These are phyloP conservation scores for Meyerozyma guilliermondii DNA, from an alignment of 1,139 yeast genomes.

Conservation along the genomic window DNA sequence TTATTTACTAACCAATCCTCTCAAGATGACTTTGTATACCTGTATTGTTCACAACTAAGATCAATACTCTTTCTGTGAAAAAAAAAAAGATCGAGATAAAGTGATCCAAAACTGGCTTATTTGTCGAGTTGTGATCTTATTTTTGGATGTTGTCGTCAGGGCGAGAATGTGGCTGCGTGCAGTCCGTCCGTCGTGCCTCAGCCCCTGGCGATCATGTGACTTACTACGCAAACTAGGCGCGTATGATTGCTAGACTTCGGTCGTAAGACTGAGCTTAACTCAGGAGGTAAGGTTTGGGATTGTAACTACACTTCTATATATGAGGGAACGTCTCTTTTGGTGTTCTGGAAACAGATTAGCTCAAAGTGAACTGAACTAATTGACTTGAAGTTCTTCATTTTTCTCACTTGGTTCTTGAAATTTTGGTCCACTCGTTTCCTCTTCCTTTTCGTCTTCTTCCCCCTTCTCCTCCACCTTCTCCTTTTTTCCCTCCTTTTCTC, in stretches of 20 bases:
- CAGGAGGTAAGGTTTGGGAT: too few species aligned
- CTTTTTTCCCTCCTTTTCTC: conserved; percentile 4
- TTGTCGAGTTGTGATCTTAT: conserved; percentile 1
- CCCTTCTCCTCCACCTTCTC: neutral
- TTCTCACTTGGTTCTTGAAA: neutral
- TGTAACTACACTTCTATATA: too few species aligned
- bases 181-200: neutral
- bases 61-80: neutral
- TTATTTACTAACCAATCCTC: neutral
- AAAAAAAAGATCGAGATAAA: neutral
- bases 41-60: neutral
- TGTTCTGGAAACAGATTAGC: too few species aligned
- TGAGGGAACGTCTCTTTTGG: too few species aligned
- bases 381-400: neutral
- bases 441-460: neutral
- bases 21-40: neutral
- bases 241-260: neutral
- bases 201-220: conserved; percentile 1
- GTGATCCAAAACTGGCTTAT: neutral
- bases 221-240: neutral
- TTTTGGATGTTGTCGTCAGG: conserved; percentile 2
- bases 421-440: neutral
- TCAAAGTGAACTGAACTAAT: too few species aligned
- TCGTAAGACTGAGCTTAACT: too few species aligned
- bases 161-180: conserved; percentile 1